Evolutionary conservation across 441 rosid genomes (phyloP), one percentile per base, ranked within the genome.

Genomic region (Sinapis alba): DNA sequence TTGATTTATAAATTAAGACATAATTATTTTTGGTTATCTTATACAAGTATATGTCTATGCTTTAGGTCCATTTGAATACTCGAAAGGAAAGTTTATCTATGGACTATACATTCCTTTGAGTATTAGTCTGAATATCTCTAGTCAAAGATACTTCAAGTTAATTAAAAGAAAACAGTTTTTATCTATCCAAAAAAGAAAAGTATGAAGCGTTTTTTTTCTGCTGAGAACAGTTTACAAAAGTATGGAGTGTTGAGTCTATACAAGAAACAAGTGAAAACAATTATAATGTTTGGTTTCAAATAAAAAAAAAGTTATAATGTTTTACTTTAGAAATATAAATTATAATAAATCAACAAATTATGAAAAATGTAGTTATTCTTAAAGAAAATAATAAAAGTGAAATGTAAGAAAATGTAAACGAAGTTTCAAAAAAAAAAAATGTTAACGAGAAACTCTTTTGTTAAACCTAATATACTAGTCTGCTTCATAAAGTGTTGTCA

Each of bases 181-280:
- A 18, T 76, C 79, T 59, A 30, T 56, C 18, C 58, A n/a, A 62
- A 75, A 62, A 21, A 59, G 36, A 68, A 68, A 69, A 60, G 62
- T 75, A 50, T 68, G 68, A 62, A 7, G 27, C 2, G 27, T 24
- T 24, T 24, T 24, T 24, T 24, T 24, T 24, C 4, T 24, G n/a
- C 4, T 24, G 27, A 24, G 27, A 24, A 24, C 27, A 4, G 27
- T 24, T 24, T 24, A 24, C 27, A 24, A 24, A 24, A 34, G 41
- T 34, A 34, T 34, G 41, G 41, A 62, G 58, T 65, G 71, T 69
- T 76, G 75, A 34, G n/a, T 41, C 38, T 69, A 13, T 43, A 18
- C 75, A 69, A 69, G 79, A 76, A 69, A 56, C 74, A 43, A 74
- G 65, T 76, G 79, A 76, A 54, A 19, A 16, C 13, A n/a, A n/a